phyloP scores from a whole-genome alignment of 1,139 yeast genomes.

The Geotrichum aggregatum region DNA sequence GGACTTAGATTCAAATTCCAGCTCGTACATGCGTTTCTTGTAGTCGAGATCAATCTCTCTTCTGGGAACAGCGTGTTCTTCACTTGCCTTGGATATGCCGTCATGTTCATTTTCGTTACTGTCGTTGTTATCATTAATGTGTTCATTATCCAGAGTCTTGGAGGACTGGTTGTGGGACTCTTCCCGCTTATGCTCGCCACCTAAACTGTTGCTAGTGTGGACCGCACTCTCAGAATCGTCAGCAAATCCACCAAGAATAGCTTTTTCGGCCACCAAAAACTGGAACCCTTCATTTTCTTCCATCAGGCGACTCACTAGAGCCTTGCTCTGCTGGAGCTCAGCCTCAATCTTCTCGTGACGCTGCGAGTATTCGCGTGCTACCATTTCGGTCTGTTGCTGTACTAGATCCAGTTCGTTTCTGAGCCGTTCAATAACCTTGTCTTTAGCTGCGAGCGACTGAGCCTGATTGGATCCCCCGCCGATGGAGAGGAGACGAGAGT shows the following conservation, averaged over 20 bases:
- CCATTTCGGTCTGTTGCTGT: slow-evolving; percentile 34
- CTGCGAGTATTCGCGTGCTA: slow-evolving; percentile 33
- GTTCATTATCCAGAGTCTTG: background rate
- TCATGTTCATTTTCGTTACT: background rate
- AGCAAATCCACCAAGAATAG: slow-evolving; percentile 24
- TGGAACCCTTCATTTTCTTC: slow-evolving; percentile 40
- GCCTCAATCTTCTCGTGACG: slow-evolving; percentile 32
- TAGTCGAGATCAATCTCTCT: background rate
- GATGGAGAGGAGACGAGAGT: slow-evolving; percentile 16
- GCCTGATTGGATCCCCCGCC: slow-evolving; percentile 1
- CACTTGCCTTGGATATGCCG: background rate
- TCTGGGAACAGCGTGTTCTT: background rate
- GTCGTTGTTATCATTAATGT: background rate
- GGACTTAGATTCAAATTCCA: slow-evolving; percentile 13
- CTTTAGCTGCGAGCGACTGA: slow-evolving; percentile 10
- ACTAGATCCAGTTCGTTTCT: slow-evolving; percentile 29
- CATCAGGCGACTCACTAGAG: slow-evolving; percentile 32
- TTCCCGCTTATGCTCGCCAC: background rate
- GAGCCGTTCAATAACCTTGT: slow-evolving; percentile 24
- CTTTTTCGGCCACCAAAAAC: slow-evolving; percentile 36
- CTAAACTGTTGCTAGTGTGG: background rate
- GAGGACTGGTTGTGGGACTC: background rate
- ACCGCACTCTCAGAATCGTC: background rate
- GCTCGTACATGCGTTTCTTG: slow-evolving; percentile 13
- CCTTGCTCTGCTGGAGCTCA: slow-evolving; percentile 32